Conservation (phyloP, 78 protist species). For the Planoprotostelium fungivorum region DNA sequence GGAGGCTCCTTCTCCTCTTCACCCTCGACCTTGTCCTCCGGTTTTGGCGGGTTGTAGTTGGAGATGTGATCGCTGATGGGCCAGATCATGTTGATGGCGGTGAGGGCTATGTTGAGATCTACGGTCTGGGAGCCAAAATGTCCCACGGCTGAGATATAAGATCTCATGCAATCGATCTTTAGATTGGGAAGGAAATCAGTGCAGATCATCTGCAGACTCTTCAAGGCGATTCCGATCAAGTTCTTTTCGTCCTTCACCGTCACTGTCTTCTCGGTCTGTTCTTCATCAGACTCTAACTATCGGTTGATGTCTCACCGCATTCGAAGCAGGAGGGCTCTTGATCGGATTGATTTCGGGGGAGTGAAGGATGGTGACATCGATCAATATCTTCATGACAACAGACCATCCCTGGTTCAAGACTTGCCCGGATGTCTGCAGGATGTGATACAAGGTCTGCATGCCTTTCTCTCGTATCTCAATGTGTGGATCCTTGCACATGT, state of each 20-base stretch:
- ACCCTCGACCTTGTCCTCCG: not conserved
- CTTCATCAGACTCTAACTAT: too few species aligned
- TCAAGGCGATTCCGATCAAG: constrained; percentile 34
- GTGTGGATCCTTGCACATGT: constrained; percentile 31
- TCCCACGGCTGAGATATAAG: constrained; percentile 20
- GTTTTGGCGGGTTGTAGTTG: not conserved
- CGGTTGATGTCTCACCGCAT: too few species aligned
- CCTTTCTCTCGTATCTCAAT: constrained; percentile 38
- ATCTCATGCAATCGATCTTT: constrained; percentile 36
- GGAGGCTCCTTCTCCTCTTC: not conserved
- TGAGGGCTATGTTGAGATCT: constrained; percentile 43
- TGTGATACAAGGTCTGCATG: constrained; percentile 38
- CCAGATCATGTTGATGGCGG: constrained; percentile 45
- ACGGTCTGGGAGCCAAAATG: constrained; percentile 42
- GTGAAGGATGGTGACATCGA: not conserved
- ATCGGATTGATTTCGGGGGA: too few species aligned
- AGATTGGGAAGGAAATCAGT: constrained; percentile 50
- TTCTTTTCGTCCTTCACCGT: constrained; percentile 35
- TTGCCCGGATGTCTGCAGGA: constrained; percentile 41
- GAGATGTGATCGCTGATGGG: not conserved
- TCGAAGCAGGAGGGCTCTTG: too few species aligned
- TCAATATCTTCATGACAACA: constrained; percentile 7
- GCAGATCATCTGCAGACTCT: constrained; percentile 40
- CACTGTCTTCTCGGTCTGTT: too few species aligned
- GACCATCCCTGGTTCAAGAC: constrained; percentile 47